phyloP scores from a whole-genome alignment of 106 monocot species.

The Triglochin maritima region DNA sequence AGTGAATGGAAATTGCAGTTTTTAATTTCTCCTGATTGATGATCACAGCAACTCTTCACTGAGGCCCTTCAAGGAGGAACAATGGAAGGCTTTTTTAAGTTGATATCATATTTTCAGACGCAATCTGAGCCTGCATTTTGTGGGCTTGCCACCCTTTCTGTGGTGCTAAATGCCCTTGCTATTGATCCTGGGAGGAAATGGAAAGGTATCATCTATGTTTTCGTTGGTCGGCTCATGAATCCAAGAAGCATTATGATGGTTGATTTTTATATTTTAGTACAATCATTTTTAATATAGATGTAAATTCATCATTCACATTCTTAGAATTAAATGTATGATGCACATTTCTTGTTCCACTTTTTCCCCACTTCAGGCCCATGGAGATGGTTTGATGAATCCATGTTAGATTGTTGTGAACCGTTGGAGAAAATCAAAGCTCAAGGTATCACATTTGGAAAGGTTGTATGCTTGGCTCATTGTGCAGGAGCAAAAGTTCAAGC shows the following conservation, averaged over 20 bases:
- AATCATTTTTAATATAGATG: too few species aligned
- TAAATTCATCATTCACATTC: too few species aligned
- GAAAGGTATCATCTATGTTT: conserved; percentile 62
- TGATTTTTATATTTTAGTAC: too few species aligned
- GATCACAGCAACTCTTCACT: conserved; percentile 59
- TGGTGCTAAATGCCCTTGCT: conserved; percentile 84
- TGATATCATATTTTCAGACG: conserved; percentile 88
- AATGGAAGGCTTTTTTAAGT: conserved; percentile 88
- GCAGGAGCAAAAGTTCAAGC: conserved; percentile 86
- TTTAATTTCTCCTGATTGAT: too few species aligned
- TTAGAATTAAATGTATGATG: too few species aligned
- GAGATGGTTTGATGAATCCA: conserved; percentile 95
- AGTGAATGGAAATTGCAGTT: too few species aligned
- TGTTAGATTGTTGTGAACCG: conserved; percentile 96
- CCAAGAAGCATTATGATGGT: too few species aligned
- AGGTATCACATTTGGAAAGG: conserved; percentile 86
- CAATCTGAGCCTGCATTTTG: conserved; percentile 96
- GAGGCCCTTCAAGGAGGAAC: conserved; percentile 85
- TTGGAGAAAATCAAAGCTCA: conserved; percentile 78
- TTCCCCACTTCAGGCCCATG: conserved; percentile 16
- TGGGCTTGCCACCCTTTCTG: conserved; percentile 78
- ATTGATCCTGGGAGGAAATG: conserved; percentile 93
- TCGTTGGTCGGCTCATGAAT: neutral
- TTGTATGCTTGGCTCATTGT: conserved; percentile 86
- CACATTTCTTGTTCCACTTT: neutral